phyloP scores from a whole-genome alignment of 2,329 filamentous ascomycete genomes.

The Penicillium paneum region DNA sequence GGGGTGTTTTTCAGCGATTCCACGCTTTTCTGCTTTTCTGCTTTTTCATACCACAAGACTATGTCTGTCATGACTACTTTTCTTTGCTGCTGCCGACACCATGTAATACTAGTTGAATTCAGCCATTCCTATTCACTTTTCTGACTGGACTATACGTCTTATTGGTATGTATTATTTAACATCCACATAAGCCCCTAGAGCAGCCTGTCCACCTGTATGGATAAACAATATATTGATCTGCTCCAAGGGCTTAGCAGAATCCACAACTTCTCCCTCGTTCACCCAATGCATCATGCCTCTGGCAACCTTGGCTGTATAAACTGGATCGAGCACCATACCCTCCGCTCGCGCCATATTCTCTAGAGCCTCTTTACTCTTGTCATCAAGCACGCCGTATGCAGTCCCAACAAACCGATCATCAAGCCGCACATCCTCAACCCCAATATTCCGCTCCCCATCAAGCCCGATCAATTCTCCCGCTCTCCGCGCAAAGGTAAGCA shows the following conservation, averaged over 20 bases:
- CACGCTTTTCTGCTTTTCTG: conserved; percentile 10
- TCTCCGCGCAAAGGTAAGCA: conserved; percentile 30
- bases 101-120: conserved; percentile 33
- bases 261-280: conserved; percentile 17
- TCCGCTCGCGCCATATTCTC: conserved; percentile 28
- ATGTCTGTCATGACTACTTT: conserved; percentile 22
- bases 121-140: conserved; percentile 12
- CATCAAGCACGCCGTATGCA: conserved; percentile 34
- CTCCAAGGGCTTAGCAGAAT: conserved; percentile 12
- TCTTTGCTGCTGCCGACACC: conserved; percentile 15
- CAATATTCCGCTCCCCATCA: conserved; percentile 25
- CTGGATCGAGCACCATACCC: conserved; percentile 33
- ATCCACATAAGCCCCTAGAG: conserved; percentile 32
- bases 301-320: conserved; percentile 38
- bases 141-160: background rate
- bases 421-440: conserved; percentile 29
- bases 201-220: conserved; percentile 38
- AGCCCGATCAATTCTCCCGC: conserved; percentile 30
- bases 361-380: conserved; percentile 21
- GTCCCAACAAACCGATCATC: conserved; percentile 34
- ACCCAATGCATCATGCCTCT: conserved; percentile 29
- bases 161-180: background rate
- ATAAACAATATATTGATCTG: conserved; percentile 36
- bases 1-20: conserved; percentile 18
- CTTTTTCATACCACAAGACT: conserved; percentile 16